phyloP scores from a whole-genome alignment of 2,329 filamentous ascomycete species.

The Bipolaris gigantea region DNA sequence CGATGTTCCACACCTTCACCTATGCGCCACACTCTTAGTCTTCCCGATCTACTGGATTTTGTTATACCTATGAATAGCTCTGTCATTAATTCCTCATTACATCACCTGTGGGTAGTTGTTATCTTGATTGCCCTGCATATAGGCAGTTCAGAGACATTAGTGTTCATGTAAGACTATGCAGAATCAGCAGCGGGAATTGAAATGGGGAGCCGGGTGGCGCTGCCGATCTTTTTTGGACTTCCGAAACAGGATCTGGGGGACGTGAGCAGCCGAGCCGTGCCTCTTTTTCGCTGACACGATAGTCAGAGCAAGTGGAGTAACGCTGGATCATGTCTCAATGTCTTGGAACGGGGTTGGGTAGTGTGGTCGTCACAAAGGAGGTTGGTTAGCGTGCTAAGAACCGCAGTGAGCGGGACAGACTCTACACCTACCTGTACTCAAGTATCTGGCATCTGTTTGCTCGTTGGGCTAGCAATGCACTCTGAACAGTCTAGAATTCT shows the following conservation, averaged over 20 bases:
- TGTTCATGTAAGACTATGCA: slow-evolving; percentile 3
- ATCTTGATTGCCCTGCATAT: not conserved
- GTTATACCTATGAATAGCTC: slow-evolving; percentile 10
- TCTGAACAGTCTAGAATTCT: not conserved
- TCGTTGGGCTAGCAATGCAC: not conserved
- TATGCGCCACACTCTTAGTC: slow-evolving; percentile 6
- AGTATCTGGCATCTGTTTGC: not conserved
- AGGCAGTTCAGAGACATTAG: not conserved
- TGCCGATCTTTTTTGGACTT: not conserved
- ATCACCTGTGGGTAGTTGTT: not conserved
- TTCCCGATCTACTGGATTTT: not conserved
- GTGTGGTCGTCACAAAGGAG: not conserved
- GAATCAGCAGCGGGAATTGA: slow-evolving; percentile 10
- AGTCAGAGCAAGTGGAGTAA: not conserved
- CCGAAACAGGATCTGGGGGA: slow-evolving; percentile 2
- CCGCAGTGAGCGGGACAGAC: not conserved
- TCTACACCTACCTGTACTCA: not conserved
- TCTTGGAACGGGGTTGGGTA: not conserved
- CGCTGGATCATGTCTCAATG: not conserved
- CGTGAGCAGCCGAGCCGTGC: not conserved
- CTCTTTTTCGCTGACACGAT: not conserved
- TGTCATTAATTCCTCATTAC: not conserved
- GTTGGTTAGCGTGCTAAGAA: not conserved
- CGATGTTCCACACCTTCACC: slow-evolving; percentile 9
- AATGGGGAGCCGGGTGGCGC: slow-evolving; percentile 10